Evolutionary conservation across 257 asterid genomes (phyloP), one percentile per base, ranked within the genome.

Genomic region (Petrea volubilis): DNA sequence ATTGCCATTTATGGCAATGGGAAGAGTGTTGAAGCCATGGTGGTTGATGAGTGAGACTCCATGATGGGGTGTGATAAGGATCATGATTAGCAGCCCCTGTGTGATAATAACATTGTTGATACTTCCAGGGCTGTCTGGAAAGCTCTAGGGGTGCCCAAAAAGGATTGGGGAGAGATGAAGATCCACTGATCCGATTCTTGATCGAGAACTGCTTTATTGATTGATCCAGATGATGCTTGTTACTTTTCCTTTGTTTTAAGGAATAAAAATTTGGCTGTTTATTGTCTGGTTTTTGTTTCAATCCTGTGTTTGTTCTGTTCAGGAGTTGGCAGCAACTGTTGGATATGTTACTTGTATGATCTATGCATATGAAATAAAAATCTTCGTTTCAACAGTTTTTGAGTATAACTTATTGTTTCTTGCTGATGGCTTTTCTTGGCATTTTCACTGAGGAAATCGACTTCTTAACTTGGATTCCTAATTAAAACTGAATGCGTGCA

Each of bases 71-170:
- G 85, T 46, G 90, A 85, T 49, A 4, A 49, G 0, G 78, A 34
- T 3, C 88, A 85, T 18, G 90, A 82, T 28, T 85, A 52, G 47
- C 83, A 77, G 75, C 87, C 88, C 1, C 87, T 85, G 0, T 83
- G 88, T 17, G 3, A 7, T n/a, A 70, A 79, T 40, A 83, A 85
- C 73, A 75, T 83, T 3, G 85, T 81, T 2, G 85, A 77, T 73
- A 84, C 72, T 3, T 86, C 91, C 0, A 57, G 24, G 29, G 87
- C 87, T 17, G 84, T 83, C 40, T 81, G 88, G 88, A 17, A 77
- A 59, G 88, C 85, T 53, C 41, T 73, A 23, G 79, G 70, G 17
- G 74, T 74, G 56, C 47, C 68, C 14, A 4, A 28, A 24, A 52
- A 44, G 5, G 56, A 41, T 2, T 20, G 75, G 67, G 76, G 75